Base-by-base conservation (phyloP, 2,329 filamentous ascomycete species). In the Plectosphaerella sp. region DNA sequence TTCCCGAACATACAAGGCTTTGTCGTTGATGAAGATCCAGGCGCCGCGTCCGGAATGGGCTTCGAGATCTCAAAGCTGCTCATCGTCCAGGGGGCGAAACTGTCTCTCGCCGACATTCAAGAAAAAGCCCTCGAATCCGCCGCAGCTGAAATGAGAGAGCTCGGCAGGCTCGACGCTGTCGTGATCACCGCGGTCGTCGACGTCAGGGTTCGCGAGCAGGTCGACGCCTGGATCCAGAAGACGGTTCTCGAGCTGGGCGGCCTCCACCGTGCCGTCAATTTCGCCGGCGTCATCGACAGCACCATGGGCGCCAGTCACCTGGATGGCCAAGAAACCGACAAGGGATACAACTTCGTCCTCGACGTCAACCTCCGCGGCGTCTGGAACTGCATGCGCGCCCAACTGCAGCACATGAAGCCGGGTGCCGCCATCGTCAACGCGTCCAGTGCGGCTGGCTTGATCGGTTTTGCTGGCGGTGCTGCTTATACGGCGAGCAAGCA, bases 351-450 rank as follows among this genome's bases (percentile, higher is more conserved):
- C 41, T 62, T 62, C 25, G 62, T 73, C 15, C 60, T 78, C 50
- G 58, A 61, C 2, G 71, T 79, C 10, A 79, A 80, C 57, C 53
- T 72, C 8, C 69, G 61, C 8, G 78, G 79, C 5, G 62, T 75
- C 25, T 76, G 80, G 63, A 73, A 78, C 48, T 79, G 75, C 53
- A 54, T 83, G 53, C 65, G 75, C 15, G 73, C 75, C n/a, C 61
- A 82, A 58, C 53, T 82, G 11, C 66, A 62, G 14, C 63, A 65
- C 1, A 72, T 80, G 51, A 59, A 57, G 25, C 61, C 65, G 8
- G 58, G 65, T 12, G 74, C 70, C 0, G 72, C 71, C 57, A 73
- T 79, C 47, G 75, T 79, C 47, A 78, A 74, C 58, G 69, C 72
- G 12, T 59, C 69, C 7, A 73, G 70, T 53, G 64, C 67, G 11